A percentile compares a stretch with the other conserved stretches of the same genome.
phyloP scores from a whole-genome alignment of 371 early-diverging fungal genomes.

The Parasitella parasitica region DNA sequence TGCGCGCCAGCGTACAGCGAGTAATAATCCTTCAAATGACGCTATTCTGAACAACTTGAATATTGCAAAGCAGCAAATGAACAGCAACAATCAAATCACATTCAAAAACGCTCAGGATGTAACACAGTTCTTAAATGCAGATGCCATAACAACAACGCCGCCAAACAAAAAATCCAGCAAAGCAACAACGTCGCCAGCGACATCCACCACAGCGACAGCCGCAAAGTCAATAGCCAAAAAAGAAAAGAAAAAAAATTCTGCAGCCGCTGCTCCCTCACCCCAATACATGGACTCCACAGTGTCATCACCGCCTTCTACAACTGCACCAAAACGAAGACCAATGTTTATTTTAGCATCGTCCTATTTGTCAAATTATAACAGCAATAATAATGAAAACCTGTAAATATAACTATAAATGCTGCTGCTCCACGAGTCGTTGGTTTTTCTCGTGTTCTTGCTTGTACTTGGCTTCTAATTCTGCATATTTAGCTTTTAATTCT shows the following conservation, averaged over 20 bases:
- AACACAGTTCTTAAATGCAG: conserved; percentile 11
- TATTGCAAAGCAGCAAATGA: conserved; percentile 14
- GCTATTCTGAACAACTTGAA: conserved; percentile 23
- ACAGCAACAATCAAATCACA: background rate
- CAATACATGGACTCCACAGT: background rate
- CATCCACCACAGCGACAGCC: background rate
- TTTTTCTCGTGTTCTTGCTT: conserved; percentile 25
- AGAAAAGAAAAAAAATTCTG: background rate
- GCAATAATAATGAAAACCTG: background rate
- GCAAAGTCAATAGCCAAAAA: background rate
- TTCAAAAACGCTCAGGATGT: conserved; percentile 19
- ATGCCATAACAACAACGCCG: background rate
- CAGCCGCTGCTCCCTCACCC: background rate
- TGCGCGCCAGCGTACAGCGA: conserved; percentile 31
- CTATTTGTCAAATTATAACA: conserved; percentile 24
- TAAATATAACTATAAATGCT: background rate
- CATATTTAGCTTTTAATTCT: conserved; percentile 15
- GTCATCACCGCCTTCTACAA: background rate
- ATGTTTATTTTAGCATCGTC: conserved; percentile 32
- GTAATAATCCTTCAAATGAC: conserved; percentile 22
- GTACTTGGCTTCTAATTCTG: conserved; percentile 24
- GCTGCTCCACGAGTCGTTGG: conserved; percentile 2
- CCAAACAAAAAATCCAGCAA: background rate
- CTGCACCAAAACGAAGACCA: conserved; percentile 21
- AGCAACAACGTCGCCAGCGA: background rate